A percentile compares a stretch with the other conserved stretches of the same genome.
Evolutionary conservation across 805 yeast species (phyloP).

Genomic region (Kodamaea kakaduensis): DNA sequence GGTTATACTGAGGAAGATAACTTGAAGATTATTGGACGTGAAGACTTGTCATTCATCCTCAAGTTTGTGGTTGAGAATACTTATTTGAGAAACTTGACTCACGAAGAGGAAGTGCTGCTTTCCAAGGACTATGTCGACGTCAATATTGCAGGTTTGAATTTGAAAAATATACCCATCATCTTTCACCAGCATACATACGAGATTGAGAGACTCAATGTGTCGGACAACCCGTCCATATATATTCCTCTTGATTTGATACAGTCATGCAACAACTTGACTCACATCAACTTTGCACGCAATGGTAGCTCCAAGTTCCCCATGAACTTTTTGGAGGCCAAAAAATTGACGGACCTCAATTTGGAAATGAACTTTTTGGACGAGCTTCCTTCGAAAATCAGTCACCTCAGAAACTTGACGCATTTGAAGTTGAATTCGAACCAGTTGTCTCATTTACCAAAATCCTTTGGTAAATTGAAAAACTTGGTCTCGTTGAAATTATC

Average conservation of each 20-base stretch:
- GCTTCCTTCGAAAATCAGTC: slow-evolving; percentile 54
- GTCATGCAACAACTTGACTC: slow-evolving; percentile 65
- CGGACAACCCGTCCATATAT: slow-evolving; percentile 80
- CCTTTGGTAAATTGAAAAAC: slow-evolving; percentile 52
- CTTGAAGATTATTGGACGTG: slow-evolving; percentile 73
- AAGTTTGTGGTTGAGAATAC: slow-evolving; percentile 71
- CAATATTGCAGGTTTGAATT: slow-evolving; percentile 64
- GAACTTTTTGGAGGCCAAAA: slow-evolving; percentile 65
- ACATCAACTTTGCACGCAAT: slow-evolving; percentile 65
- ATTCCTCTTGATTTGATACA: slow-evolving; percentile 85
- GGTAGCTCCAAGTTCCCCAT: slow-evolving; percentile 73
- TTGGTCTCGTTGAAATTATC: slow-evolving; percentile 67
- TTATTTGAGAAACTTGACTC: slow-evolving; percentile 54
- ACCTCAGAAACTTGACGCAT: slow-evolving; percentile 50
- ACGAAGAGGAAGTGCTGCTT: slow-evolving; percentile 67
- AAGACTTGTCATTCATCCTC: slow-evolving; percentile 77
- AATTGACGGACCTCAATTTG: slow-evolving; percentile 63
- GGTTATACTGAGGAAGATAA: slow-evolving; percentile 81
- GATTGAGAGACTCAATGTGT: slow-evolving; percentile 75
- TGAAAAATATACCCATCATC: slow-evolving; percentile 81
- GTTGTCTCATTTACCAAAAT: slow-evolving; percentile 55
- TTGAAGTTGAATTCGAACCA: slow-evolving; percentile 75
- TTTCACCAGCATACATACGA: slow-evolving; percentile 78
- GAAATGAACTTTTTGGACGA: slow-evolving; percentile 73
- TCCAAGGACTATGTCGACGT: slow-evolving; percentile 68